A percentile compares a stretch with the other conserved stretches of the same genome.
phyloP scores from a whole-genome alignment of 176 grass and related monocot genomes.

The Tillandsia fasciculata region DNA sequence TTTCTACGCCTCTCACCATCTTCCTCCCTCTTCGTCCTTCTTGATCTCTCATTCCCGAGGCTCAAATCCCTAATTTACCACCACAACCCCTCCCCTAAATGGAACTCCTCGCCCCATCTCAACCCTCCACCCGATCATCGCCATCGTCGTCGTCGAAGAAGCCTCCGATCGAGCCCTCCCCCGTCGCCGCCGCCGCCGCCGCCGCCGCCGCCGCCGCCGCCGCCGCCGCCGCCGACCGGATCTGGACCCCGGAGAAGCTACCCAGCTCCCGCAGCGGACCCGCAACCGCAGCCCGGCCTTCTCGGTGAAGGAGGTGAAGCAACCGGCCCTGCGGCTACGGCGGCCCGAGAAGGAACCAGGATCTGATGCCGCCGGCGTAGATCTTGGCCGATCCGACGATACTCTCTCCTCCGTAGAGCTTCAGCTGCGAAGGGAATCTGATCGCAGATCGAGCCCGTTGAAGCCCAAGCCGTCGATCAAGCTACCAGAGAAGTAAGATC shows the following conservation, averaged over 20 bases:
- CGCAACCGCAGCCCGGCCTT: slow-evolving; percentile 44
- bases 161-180: neutral
- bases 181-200: too few species aligned
- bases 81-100: neutral
- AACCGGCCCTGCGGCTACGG: slow-evolving; percentile 35
- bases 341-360: neutral
- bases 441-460: slow-evolving; percentile 6
- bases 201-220: too few species aligned
- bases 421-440: slow-evolving; percentile 19
- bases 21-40: neutral
- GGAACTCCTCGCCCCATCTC: slow-evolving; percentile 3
- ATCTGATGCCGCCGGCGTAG: neutral
- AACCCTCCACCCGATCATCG: neutral
- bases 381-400: slow-evolving; percentile 10
- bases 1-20: too few species aligned
- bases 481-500: slow-evolving; percentile 59
- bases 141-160: neutral
- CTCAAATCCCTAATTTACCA: neutral
- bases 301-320: slow-evolving; percentile 47
- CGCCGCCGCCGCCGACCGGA: neutral
- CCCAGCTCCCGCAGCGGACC: slow-evolving; percentile 10
- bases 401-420: slow-evolving; percentile 32
- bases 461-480: slow-evolving; percentile 33
- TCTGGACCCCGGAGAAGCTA: slow-evolving; percentile 44
- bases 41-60: neutral